These are phyloP conservation scores for Talaromyces sp. DNA, from an alignment of 2,329 filamentous ascomycete species.

Conservation along the genomic window DNA sequence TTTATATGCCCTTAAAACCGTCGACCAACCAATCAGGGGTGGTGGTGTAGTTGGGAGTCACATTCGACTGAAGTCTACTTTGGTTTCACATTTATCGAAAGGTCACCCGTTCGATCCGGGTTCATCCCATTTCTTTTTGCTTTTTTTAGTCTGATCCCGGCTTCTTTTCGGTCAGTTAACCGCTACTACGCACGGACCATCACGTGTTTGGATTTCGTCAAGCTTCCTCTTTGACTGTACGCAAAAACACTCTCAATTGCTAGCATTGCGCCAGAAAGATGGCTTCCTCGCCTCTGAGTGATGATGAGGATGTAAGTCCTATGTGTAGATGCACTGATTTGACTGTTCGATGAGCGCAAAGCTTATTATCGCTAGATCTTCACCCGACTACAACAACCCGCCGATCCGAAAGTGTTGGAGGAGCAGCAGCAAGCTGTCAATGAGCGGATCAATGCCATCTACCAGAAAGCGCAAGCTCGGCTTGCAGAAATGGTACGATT, in stretches of 20 bases:
- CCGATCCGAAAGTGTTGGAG: constrained; percentile 55
- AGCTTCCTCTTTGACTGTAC: neutral
- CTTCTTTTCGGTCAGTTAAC: no score
- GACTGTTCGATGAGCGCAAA: neutral
- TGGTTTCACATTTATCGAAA: no score
- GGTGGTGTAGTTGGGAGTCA: no score
- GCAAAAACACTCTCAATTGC: neutral
- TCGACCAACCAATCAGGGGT: no score
- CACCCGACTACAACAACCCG: constrained; percentile 42
- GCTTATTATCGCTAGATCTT: constrained; percentile 28
- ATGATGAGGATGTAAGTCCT: constrained; percentile 37
- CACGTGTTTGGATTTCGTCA: neutral
- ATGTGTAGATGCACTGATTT: neutral
- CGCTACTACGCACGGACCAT: constrained; percentile 1
- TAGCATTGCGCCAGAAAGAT: constrained; percentile 27
- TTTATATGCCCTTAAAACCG: no score
- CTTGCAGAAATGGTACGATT: constrained; percentile 59
- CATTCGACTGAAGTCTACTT: no score
- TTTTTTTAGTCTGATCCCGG: neutral
- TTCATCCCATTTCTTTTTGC: neutral
- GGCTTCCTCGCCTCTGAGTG: constrained; percentile 39
- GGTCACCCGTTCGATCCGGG: no score
- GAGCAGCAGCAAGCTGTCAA: constrained; percentile 57
- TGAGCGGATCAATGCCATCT: constrained; percentile 53
- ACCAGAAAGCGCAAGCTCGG: constrained; percentile 58